Base-by-base conservation (phyloP, 2,329 filamentous ascomycete species). In the Claviceps digitariae region DNA sequence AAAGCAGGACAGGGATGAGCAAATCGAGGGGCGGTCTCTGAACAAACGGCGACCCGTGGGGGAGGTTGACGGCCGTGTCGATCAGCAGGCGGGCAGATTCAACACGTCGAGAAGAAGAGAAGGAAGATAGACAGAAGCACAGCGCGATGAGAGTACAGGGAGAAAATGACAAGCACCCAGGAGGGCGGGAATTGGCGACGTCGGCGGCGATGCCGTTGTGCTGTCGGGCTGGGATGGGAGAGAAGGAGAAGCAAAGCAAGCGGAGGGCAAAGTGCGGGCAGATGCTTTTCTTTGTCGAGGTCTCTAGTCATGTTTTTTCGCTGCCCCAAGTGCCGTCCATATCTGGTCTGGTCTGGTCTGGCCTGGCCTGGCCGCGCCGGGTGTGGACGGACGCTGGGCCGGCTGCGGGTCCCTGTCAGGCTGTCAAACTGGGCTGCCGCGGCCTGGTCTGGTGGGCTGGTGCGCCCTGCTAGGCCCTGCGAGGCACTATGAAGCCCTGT, bases 131-230 rank as follows among this genome's bases (percentile, higher is more conserved):
- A 53, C 50, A 45, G 25, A 41, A 36, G 20, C 53, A 50, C 56
- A 50, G 56, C 40, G 50, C 54, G 54, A 53, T 49, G 48, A 54
- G 52, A 52, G 52, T 46, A 55, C 51, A 52, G 31, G n/a, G 50
- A 50, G 34, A 38, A 51, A 43, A 45, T 44, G 50, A 48, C 57
- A 53, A 59, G 54, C 53, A 59, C 52, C 57, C 56, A 57, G 56
- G 56, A 41, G 54, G 55, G 48, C 48, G 54, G 58, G 56, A 59
- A 57, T 58, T 54, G 58, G 57, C 58, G 58, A 59, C 56, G 56
- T 60, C 60, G 59, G 58, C 55, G 56, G 55, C 60, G 59, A 58
- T 62, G 59, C 60, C 59, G 59, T 62, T 57, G 59, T 57, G 60
- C 56, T 59, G 59, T 61, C 58, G 57, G 59, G 60, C 59, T 58